Conservation (phyloP, 1,139 yeast species). For the Tardiomyces digboiensis region DNA sequence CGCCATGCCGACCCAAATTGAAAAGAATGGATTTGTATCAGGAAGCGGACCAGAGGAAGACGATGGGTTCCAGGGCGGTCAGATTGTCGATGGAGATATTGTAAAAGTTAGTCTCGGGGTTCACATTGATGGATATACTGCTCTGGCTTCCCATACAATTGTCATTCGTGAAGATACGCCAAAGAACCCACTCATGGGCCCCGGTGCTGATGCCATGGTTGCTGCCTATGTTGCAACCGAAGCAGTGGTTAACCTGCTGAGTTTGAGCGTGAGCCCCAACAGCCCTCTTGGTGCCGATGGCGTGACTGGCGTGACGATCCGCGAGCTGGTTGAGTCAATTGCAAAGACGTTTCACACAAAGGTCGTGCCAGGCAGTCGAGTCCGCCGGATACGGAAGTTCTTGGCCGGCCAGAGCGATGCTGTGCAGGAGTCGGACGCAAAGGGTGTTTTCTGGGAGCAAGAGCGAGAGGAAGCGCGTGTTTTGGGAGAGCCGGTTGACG, state of each 20-base stretch:
- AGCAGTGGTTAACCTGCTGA: constrained; percentile 65
- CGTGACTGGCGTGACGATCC: constrained; percentile 60
- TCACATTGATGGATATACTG: constrained; percentile 92
- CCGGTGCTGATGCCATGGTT: constrained; percentile 80
- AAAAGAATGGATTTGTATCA: constrained; percentile 64
- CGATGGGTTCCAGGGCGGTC: constrained; percentile 40
- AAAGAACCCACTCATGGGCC: constrained; percentile 70
- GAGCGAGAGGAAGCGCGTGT: constrained; percentile 58
- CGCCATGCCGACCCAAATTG: constrained; percentile 83
- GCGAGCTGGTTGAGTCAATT: constrained; percentile 68
- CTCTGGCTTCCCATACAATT: constrained; percentile 75
- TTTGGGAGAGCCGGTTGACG: constrained; percentile 12
- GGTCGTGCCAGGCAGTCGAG: constrained; percentile 87
- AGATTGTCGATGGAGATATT: constrained; percentile 63
- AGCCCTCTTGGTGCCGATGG: constrained; percentile 29
- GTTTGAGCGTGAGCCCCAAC: constrained; percentile 66
- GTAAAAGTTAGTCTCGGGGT: constrained; percentile 80
- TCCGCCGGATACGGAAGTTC: constrained; percentile 85
- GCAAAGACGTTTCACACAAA: constrained; percentile 74
- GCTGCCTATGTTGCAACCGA: constrained; percentile 89
- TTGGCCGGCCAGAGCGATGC: constrained; percentile 87
- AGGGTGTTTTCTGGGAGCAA: constrained; percentile 90
- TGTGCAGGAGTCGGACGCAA: constrained; percentile 85
- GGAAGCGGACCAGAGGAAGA: constrained; percentile 87
- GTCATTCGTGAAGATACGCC: constrained; percentile 56